Conservation (phyloP, 192 early-diverging fungal genomes). For the Oehlia diaphana region DNA sequence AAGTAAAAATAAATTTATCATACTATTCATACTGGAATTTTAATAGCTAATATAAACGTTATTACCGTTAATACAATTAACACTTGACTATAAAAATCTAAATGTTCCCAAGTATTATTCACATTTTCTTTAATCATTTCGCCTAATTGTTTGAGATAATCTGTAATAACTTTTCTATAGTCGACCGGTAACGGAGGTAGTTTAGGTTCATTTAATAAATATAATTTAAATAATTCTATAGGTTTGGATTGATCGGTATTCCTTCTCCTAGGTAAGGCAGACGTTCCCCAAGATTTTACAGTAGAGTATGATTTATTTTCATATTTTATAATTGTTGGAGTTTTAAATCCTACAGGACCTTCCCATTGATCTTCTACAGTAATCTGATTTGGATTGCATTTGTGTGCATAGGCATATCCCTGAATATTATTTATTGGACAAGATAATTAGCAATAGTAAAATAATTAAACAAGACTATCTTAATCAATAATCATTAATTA, state of each 20-base stretch:
- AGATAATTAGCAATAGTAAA: no score
- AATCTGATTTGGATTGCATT: not conserved
- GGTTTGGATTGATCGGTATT: not conserved
- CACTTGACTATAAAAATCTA: not conserved
- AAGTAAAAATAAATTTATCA: no score
- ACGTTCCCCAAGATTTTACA: not conserved
- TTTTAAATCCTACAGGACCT: not conserved
- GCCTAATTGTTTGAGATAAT: conserved; percentile 8
- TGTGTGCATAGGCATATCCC: not conserved
- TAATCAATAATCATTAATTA: not conserved
- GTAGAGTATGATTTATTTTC: not conserved
- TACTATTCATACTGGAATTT: not conserved
- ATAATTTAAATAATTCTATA: conserved; percentile 13
- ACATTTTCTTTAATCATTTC: not conserved
- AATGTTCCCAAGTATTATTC: not conserved
- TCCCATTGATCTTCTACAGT: not conserved
- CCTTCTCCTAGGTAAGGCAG: not conserved
- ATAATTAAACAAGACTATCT: no score
- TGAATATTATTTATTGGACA: not conserved
- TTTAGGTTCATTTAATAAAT: not conserved
- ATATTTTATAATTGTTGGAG: not conserved
- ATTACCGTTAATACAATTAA: not conserved
- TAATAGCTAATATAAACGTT: no score
- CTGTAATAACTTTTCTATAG: not conserved
- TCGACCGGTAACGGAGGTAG: no score